phyloP scores from a whole-genome alignment of 331 rosid genomes.

The Stylosanthes scabra region DNA sequence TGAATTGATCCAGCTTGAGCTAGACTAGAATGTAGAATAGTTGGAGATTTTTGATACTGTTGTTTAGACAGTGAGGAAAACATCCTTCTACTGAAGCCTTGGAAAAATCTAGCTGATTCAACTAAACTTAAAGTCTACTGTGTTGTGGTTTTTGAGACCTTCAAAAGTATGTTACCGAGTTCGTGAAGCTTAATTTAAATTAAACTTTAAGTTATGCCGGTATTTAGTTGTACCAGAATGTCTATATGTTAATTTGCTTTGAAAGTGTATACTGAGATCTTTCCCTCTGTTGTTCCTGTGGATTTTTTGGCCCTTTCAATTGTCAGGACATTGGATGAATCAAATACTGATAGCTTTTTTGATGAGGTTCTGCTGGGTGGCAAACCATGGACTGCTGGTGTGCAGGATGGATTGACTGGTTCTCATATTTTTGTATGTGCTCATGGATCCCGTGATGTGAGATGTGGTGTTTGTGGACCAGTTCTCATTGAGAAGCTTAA shows the following conservation, averaged over 20 bases:
- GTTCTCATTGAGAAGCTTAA: constrained; percentile 69
- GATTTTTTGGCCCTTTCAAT: constrained; percentile 3
- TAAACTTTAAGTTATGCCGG: not conserved
- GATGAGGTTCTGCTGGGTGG: constrained; percentile 84
- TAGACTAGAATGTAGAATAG: too few species aligned
- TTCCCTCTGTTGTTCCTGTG: constrained; percentile 8
- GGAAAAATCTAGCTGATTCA: not conserved
- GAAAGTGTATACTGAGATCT: not conserved
- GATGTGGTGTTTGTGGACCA: constrained; percentile 98
- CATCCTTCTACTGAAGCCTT: too few species aligned
- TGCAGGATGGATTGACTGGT: constrained; percentile 58
- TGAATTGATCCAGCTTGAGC: too few species aligned
- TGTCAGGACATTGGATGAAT: constrained; percentile 75
- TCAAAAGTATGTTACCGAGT: not conserved
- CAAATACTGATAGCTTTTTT: constrained; percentile 72
- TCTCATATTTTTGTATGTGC: constrained; percentile 87
- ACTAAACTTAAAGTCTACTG: not conserved
- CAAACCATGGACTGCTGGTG: constrained; percentile 71
- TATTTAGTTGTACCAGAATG: not conserved
- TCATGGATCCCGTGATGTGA: constrained; percentile 89
- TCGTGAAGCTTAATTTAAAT: not conserved
- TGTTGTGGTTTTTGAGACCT: not conserved
- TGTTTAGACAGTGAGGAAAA: too few species aligned
- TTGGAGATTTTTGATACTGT: too few species aligned
- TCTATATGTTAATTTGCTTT: not conserved